A percentile compares a stretch with the other conserved stretches of the same genome.
Conservation (phyloP, 805 yeast genomes). For the Candida nitratophila region DNA sequence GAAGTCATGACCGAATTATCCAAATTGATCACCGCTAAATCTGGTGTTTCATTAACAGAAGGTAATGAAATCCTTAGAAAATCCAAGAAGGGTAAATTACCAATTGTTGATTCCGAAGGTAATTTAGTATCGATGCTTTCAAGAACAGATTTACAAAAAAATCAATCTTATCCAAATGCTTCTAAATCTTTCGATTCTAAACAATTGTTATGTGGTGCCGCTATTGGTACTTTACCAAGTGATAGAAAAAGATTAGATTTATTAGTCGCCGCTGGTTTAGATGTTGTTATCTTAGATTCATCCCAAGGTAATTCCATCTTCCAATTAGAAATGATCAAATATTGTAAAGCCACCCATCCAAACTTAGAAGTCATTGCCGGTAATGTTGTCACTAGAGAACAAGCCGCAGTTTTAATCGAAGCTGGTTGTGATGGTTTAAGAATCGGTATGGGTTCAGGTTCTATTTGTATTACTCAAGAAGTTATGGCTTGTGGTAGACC, state of each 20-base stretch:
- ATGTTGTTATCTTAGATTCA: slow-evolving; percentile 91
- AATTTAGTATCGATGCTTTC: slow-evolving; percentile 83
- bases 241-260: slow-evolving; percentile 79
- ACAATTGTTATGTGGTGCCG: slow-evolving; percentile 98
- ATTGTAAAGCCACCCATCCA: slow-evolving; percentile 78
- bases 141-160: slow-evolving; percentile 95
- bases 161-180: slow-evolving; percentile 87
- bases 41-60: slow-evolving; percentile 74
- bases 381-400: slow-evolving; percentile 98
- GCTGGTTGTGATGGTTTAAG: slow-evolving; percentile 98
- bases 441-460: slow-evolving; percentile 99
- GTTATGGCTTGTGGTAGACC: slow-evolving; percentile 99
- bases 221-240: slow-evolving; percentile 88
- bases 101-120: slow-evolving; percentile 75
- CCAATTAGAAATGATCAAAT: slow-evolving; percentile 90
- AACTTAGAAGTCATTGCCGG: slow-evolving; percentile 90
- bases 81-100: slow-evolving; percentile 96
- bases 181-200: slow-evolving; percentile 89
- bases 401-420: slow-evolving; percentile 89
- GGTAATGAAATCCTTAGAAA: slow-evolving; percentile 88
- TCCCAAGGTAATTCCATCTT: slow-evolving; percentile 95
- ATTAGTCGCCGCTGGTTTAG: slow-evolving; percentile 93
- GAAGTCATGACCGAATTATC: slow-evolving; percentile 72
- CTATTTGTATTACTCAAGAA: slow-evolving; percentile 98
- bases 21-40: slow-evolving; percentile 74